A percentile compares a stretch with the other conserved stretches of the same genome.
These are phyloP conservation scores for Akanthomyces lecanii DNA, from an alignment of 2,329 filamentous ascomycete genomes.

Conservation along the genomic window DNA sequence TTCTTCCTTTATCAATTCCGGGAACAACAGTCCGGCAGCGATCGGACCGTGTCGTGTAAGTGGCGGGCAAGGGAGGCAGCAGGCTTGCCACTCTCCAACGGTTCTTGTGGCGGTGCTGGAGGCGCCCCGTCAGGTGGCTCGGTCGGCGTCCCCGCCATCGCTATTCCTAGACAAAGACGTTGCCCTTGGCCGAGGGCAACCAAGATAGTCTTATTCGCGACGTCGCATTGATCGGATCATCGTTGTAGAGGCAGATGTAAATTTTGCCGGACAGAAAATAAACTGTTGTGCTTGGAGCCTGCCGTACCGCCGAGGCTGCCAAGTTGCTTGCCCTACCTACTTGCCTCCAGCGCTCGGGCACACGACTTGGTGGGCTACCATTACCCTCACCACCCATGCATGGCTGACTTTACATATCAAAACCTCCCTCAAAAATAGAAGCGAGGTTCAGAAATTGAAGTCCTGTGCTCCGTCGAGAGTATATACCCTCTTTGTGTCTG, in stretches of 20 bases:
- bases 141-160: not conserved
- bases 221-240: no score
- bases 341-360: not conserved
- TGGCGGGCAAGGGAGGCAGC: not conserved
- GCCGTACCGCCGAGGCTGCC: no score
- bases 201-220: not conserved
- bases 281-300: not conserved
- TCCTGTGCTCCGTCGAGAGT: no score
- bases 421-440: not conserved
- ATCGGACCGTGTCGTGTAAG: not conserved
- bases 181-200: not conserved
- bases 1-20: not conserved
- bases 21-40: no score
- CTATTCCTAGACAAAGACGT: no score
- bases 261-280: not conserved
- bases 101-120: conserved; percentile 7
- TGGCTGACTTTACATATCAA: no score
- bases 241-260: no score
- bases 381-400: not conserved
- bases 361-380: not conserved
- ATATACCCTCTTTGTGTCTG: not conserved
- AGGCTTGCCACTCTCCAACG: not conserved
- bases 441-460: no score
- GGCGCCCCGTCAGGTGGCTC: not conserved
- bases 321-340: no score